Conservation (phyloP, 2,329 filamentous ascomycete genomes). For the Pleurostoma richardsiae region DNA sequence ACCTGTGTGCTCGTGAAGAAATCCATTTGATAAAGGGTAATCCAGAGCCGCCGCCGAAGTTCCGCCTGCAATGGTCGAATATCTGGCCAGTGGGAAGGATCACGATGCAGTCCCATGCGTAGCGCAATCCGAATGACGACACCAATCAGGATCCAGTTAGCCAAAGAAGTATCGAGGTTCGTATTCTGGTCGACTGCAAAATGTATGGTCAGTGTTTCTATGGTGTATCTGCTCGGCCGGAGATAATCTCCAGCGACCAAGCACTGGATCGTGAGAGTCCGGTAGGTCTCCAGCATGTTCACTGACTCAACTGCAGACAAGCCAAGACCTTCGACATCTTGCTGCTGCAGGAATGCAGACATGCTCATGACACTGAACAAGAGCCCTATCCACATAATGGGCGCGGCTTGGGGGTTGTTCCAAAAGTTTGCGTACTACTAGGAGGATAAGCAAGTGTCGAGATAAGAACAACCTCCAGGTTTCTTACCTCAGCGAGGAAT, state of each 20-base stretch:
- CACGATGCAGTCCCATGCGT: constrained; percentile 6
- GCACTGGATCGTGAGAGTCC: constrained; percentile 57
- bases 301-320: constrained; percentile 54
- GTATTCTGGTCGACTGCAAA: constrained; percentile 54
- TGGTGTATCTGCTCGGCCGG: constrained; percentile 50
- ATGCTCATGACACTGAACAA: constrained; percentile 55
- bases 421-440: constrained; percentile 25
- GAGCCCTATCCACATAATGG: constrained; percentile 36
- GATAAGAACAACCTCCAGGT: neutral
- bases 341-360: constrained; percentile 56
- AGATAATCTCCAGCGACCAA: constrained; percentile 59
- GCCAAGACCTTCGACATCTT: constrained; percentile 57
- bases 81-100: constrained; percentile 3
- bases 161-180: constrained; percentile 53
- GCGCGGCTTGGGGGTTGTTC: constrained; percentile 25
- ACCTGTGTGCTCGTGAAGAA: constrained; percentile 4
- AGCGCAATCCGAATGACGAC: constrained; percentile 43
- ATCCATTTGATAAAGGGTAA: neutral
- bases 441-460: neutral
- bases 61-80: constrained; percentile 1
- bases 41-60: constrained; percentile 5
- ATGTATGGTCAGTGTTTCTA: constrained; percentile 59
- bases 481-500: constrained; percentile 1
- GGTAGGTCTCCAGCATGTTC: constrained; percentile 40
- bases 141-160: constrained; percentile 54